Evolutionary conservation across 176 grass and related monocot genomes (phyloP).

Genomic region (Lolium multiflorum): DNA sequence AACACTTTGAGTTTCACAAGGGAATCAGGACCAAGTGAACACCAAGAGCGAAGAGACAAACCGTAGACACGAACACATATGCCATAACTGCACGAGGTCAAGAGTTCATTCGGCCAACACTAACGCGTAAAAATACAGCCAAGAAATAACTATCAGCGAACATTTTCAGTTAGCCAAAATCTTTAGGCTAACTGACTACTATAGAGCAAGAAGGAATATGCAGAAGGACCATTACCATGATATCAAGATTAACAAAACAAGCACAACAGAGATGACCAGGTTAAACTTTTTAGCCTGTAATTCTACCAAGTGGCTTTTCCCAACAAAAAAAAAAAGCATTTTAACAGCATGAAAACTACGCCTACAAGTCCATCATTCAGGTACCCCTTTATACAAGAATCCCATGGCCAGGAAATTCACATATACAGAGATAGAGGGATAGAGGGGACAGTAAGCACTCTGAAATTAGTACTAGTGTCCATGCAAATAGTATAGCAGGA

Average conservation of each 20-base stretch:
- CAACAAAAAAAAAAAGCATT: too few relatives aligned
- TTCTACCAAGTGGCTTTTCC: neutral
- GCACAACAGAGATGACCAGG: neutral
- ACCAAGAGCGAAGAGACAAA: neutral
- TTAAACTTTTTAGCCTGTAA: neutral
- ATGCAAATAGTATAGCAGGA: neutral
- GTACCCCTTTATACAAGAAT: neutral
- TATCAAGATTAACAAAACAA: too few relatives aligned
- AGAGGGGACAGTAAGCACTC: neutral
- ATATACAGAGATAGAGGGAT: conserved; percentile 12
- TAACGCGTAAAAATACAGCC: too few relatives aligned
- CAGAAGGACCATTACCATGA: too few relatives aligned
- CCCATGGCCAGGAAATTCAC: neutral
- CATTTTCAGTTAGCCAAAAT: too few relatives aligned
- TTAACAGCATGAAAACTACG: too few relatives aligned
- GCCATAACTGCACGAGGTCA: too few relatives aligned
- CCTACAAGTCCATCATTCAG: too few relatives aligned
- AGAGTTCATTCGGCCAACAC: too few relatives aligned
- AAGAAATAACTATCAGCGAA: too few relatives aligned
- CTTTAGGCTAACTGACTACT: too few relatives aligned
- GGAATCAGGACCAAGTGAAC: neutral
- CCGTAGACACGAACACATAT: neutral
- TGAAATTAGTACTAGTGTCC: neutral
- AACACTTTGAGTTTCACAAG: neutral
- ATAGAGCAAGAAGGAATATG: too few relatives aligned